Base-by-base conservation (phyloP, 805 yeast genomes). In the Teunomyces atbi region DNA sequence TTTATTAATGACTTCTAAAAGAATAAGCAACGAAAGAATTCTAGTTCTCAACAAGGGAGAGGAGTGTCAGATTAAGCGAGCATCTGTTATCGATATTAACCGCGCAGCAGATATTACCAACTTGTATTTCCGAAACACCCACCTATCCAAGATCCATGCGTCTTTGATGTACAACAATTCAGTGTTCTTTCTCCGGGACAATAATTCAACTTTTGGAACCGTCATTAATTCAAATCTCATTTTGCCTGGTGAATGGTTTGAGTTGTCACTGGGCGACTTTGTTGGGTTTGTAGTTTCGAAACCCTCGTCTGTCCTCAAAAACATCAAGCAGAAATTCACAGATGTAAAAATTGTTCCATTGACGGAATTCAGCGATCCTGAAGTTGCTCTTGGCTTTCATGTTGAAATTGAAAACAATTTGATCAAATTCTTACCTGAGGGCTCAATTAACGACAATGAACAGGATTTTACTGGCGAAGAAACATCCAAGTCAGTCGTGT, bases 61-160 rank as follows among this genome's bases (percentile, higher is more conserved):
- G 20, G 55, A 51, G 32, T 39, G 53, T n/a, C 40, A 30, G 12
- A 44, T 66, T 18, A 49, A 54, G 34, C 57, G 76, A 42, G 73
- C 71, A 13, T 68, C 74, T 3, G 20, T 45, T n/a, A 60, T 50
- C 33, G 71, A 66, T 48, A 29, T 48, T 6, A 34, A 49, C 16
- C 55, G 75, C 42, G 42, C 44, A 18, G 62, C 69, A 16, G 49
- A 47, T 20, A 38, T 50, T n/a, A 48, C 58, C 41, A 72, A 72
- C 51, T 59, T 72, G 45, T 55, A 45, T 50, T 63, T 72, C 50
- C 48, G 53, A 26, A 64, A 66, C 49, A 49, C 64, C 34, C 76
- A 71, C 51, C 51, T 73, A 39, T 69, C 75, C 6, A 71, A 69
- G 51, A 37, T 50, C 4, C 77, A 73, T 50, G 76, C 76, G 7